A percentile compares a stretch with the other conserved stretches of the same genome.
Evolutionary conservation across 805 yeast genomes (phyloP).

Genomic region (Wickerhamomyces bisporus): DNA sequence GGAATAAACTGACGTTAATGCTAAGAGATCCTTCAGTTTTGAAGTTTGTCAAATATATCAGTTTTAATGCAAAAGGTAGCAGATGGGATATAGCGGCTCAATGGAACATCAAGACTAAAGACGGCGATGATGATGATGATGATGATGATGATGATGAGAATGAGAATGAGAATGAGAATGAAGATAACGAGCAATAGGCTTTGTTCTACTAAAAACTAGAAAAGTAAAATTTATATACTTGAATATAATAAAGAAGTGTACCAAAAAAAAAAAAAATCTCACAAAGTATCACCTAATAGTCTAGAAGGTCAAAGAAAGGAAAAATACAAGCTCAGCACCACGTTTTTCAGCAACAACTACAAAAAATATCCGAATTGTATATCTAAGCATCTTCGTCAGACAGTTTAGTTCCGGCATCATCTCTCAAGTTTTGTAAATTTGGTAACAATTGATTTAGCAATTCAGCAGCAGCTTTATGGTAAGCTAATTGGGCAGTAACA

Average conservation of each 20-base stretch:
- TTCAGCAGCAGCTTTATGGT: slow-evolving; percentile 70
- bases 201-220: not conserved
- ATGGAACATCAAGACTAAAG: slow-evolving; percentile 63
- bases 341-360: slow-evolving; percentile 1
- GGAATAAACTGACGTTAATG: slow-evolving; percentile 77
- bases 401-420: slow-evolving; percentile 35
- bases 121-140: slow-evolving; percentile 34
- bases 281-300: not conserved
- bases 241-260: too few relatives aligned
- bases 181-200: slow-evolving; percentile 6
- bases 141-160: slow-evolving; percentile 26
- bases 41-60: slow-evolving; percentile 88
- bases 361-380: not conserved
- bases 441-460: slow-evolving; percentile 59
- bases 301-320: not conserved
- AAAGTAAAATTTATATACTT: too few relatives aligned
- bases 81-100: slow-evolving; percentile 86
- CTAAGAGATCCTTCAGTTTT: slow-evolving; percentile 81
- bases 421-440: slow-evolving; percentile 55
- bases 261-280: slow-evolving; percentile 7
- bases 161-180: slow-evolving; percentile 36
- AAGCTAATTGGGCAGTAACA: slow-evolving; percentile 74
- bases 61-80: slow-evolving; percentile 81
- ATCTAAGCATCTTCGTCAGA: slow-evolving; percentile 23
- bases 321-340: not conserved